Base-by-base conservation (phyloP, 2,329 filamentous ascomycete genomes). In the Cladosporium sp. region DNA sequence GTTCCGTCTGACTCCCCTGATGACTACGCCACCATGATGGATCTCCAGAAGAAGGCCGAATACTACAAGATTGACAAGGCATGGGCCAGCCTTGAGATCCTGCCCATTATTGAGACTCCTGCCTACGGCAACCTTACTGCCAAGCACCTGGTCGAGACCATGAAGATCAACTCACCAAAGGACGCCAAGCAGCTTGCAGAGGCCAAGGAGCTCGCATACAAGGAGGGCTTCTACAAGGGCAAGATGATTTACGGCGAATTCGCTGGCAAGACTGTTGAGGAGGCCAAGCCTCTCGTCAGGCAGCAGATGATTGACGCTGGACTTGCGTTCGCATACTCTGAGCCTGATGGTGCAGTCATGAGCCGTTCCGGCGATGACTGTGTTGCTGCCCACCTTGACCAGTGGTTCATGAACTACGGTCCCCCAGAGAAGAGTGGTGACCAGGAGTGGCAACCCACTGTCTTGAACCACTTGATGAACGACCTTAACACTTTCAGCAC, bases 391-490 rank as follows among this genome's bases (percentile, higher is more conserved):
- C 87, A 93, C 65, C 86, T 97, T 70, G 93, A 97, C 68, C 94
- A 99, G 76, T 99, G 94, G 92, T 99, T 96, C 77, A 80, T 99
- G 68, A 93, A 97, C 76, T 99, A 99, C 70, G 94, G 94, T 62
- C 75, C 74, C 17, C 72, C 74, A 19, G 77, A 76, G 45, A 76
- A 76, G 54, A 89, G 92, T 76, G 90, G 90, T 62, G 84, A 87
- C 66, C 76, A 78, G 43, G 83, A 87, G 51, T 97, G 94, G 94
- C 89, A 89, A 70, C 78, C 89, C 63, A 80, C 83, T 43, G 90
- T 89, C 14, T 79, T 92, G 56, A 82, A 87, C 65, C 87, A 89
- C 71, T 85, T 96, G 49, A 83, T 87, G 69, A 83, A 81, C 59
- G 81, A 86, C 61, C 78, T 97, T 62, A 89, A 97, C 74, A 90